phyloP scores from a whole-genome alignment of 441 rosid species.

The Caryocar brasiliense region DNA sequence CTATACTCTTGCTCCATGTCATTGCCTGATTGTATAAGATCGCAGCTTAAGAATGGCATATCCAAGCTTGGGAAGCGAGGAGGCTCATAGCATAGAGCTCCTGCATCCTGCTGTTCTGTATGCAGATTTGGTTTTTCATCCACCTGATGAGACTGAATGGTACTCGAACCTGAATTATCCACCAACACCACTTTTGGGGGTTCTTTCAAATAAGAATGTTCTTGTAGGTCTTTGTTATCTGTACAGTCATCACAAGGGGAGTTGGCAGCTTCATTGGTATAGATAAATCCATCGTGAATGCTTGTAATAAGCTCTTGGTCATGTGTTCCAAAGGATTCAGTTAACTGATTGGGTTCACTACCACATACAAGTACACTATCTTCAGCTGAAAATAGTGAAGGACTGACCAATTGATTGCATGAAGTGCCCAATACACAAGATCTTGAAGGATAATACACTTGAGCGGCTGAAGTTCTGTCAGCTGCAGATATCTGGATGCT shows the following conservation, averaged over 20 bases:
- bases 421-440: conserved; percentile 32
- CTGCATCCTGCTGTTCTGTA: conserved; percentile 42
- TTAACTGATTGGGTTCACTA: conserved; percentile 34
- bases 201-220: conserved; percentile 41
- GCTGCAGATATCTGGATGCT: conserved; percentile 33
- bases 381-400: conserved; percentile 30
- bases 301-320: conserved; percentile 32
- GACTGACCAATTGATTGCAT: conserved; percentile 32
- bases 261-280: conserved; percentile 28
- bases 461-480: conserved; percentile 27
- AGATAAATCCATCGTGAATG: conserved; percentile 36
- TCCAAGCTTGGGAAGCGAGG: conserved; percentile 95
- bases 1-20: conserved; percentile 90
- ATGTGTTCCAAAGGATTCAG: conserved; percentile 31
- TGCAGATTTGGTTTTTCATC: conserved; percentile 25
- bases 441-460: conserved; percentile 29
- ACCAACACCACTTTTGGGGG: conserved; percentile 54
- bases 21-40: conserved; percentile 67
- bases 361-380: conserved; percentile 21
- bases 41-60: conserved; percentile 91
- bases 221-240: conserved; percentile 30
- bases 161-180: conserved; percentile 39
- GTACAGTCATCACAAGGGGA: conserved; percentile 38
- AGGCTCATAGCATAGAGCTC: conserved; percentile 88
- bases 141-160: conserved; percentile 23